Evolutionary conservation across 805 yeast species (phyloP).

Genomic region (Saccharomycopsis sp.): DNA sequence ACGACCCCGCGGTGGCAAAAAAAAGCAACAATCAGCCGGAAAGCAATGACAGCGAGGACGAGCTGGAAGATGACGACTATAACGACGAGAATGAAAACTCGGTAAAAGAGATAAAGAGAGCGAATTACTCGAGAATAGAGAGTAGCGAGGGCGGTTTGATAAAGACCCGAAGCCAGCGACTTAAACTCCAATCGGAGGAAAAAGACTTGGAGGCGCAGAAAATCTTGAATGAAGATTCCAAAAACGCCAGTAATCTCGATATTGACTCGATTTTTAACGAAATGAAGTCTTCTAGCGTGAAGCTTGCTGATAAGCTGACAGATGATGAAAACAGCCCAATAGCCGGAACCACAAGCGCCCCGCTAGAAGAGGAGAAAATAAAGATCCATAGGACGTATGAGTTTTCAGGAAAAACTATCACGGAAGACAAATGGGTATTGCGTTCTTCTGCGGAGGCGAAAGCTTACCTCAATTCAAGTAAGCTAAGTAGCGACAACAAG

Average conservation of each 20-base stretch:
- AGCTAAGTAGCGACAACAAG: conserved; percentile 26
- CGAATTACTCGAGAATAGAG: conserved; percentile 48
- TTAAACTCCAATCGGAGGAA: conserved; percentile 32
- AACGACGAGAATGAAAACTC: conserved; percentile 20
- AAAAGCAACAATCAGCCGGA: not conserved
- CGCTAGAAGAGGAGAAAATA: conserved; percentile 41
- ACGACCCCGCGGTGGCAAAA: not conserved
- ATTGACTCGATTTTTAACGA: conserved; percentile 50
- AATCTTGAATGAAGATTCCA: conserved; percentile 4
- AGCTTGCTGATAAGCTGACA: conserved; percentile 13
- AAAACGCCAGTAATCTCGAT: conserved; percentile 31
- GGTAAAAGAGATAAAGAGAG: conserved; percentile 23
- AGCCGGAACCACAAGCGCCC: not conserved
- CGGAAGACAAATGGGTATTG: conserved; percentile 74
- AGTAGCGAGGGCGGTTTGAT: conserved; percentile 55
- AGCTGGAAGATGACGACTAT: not conserved
- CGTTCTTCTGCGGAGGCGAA: conserved; percentile 79
- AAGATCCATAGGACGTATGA: conserved; percentile 72
- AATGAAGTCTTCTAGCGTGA: conserved; percentile 33
- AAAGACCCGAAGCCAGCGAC: conserved; percentile 60
- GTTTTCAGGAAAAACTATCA: conserved; percentile 80
- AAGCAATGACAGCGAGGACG: not conserved
- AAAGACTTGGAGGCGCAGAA: conserved; percentile 26
- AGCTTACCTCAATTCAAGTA: conserved; percentile 61
- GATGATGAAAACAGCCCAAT: conserved; percentile 8